A percentile compares a stretch with the other conserved stretches of the same genome.
These are phyloP conservation scores for Hymenoscyphus fraxineus DNA, from an alignment of 2,329 filamentous ascomycete genomes.

Conservation along the genomic window DNA sequence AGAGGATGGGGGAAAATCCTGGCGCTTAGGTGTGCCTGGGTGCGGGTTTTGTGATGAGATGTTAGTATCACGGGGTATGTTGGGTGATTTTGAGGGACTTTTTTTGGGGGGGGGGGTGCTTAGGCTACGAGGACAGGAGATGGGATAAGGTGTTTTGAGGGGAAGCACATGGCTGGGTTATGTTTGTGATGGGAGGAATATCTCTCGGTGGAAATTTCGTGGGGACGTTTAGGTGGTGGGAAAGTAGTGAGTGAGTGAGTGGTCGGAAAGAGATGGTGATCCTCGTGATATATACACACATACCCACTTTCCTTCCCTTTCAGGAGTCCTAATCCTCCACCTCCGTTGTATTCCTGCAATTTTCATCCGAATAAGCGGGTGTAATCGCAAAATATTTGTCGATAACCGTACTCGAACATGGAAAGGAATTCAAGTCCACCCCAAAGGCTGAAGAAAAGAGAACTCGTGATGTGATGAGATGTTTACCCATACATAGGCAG, in stretches of 20 bases:
- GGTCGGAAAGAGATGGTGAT: too few species aligned
- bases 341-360: background rate
- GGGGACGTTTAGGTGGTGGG: background rate
- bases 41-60: background rate
- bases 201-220: background rate
- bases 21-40: background rate
- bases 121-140: too few species aligned
- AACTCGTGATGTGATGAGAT: conserved; percentile 1
- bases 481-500: background rate
- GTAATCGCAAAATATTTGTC: background rate
- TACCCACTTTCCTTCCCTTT: background rate
- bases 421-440: background rate
- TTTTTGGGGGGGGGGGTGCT: background rate
- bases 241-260: too few species aligned
- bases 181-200: background rate
- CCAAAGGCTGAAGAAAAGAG: background rate
- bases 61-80: background rate
- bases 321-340: background rate
- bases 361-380: background rate
- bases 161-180: background rate
- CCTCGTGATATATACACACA: background rate
- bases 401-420: too few species aligned
- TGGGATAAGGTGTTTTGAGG: too few species aligned
- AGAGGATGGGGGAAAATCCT: background rate
- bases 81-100: background rate